Evolutionary conservation across 2,329 filamentous ascomycete species (phyloP).

Genomic region (Tricladium varicosporioides): DNA sequence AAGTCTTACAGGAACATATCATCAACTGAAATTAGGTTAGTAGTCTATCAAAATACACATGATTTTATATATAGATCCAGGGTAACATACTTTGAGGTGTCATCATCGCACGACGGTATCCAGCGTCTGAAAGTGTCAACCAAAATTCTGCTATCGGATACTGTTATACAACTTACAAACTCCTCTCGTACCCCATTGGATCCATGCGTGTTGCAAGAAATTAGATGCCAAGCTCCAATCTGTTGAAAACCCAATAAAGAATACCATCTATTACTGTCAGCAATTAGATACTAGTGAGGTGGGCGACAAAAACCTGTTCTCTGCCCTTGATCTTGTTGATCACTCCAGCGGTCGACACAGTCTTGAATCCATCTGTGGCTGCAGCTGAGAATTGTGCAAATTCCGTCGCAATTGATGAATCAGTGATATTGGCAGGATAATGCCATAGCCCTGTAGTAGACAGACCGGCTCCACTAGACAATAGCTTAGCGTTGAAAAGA

Average conservation of each 20-base stretch:
- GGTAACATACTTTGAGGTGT: conserved; percentile 6
- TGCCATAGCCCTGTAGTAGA: conserved; percentile 53
- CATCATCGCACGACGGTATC: conserved; percentile 13
- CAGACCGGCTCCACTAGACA: conserved; percentile 40
- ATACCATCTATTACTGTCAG: conserved; percentile 46
- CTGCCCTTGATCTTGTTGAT: conserved; percentile 54
- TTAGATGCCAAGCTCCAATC: conserved; percentile 48
- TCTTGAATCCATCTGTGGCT: conserved; percentile 7
- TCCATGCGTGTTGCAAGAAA: conserved; percentile 59
- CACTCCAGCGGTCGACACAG: conserved; percentile 48
- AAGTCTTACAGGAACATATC: conserved; percentile 50
- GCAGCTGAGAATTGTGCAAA: conserved; percentile 42
- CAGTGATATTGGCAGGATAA: conserved; percentile 52
- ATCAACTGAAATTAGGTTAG: conserved; percentile 29
- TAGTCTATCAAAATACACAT: background rate
- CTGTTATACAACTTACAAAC: conserved; percentile 52
- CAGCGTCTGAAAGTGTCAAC: conserved; percentile 31
- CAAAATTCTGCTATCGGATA: conserved; percentile 42
- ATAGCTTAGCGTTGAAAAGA: background rate
- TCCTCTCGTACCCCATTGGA: conserved; percentile 59
- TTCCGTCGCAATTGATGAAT: conserved; percentile 47
- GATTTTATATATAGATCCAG: background rate
- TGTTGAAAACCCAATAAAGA: conserved; percentile 48
- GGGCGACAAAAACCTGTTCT: conserved; percentile 40
- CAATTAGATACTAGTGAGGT: background rate